These are phyloP conservation scores for Thraustochytrium sp. DNA, from an alignment of 352 stramenopile genomes.

Conservation along the genomic window DNA sequence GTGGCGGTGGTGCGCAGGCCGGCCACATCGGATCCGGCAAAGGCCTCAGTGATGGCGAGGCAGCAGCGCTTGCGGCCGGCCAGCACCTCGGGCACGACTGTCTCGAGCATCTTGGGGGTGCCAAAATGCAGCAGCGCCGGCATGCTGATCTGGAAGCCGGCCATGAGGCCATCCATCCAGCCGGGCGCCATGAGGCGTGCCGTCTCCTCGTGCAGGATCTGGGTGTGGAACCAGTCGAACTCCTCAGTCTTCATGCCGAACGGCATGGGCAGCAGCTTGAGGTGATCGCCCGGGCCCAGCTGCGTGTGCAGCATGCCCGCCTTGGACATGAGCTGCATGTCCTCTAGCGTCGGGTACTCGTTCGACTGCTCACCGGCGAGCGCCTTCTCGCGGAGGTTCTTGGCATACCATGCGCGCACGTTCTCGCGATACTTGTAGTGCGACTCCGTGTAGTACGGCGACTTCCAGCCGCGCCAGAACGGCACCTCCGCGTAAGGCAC, in stretches of 20 bases:
- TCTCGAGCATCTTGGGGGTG: constrained; percentile 15
- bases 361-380: constrained; percentile 71
- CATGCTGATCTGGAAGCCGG: constrained; percentile 19
- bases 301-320: constrained; percentile 66
- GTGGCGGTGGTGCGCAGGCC: constrained; percentile 15
- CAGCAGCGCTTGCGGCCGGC: constrained; percentile 3
- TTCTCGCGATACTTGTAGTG: constrained; percentile 59
- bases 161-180: constrained; percentile 29
- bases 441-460: constrained; percentile 42
- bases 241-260: constrained; percentile 55
- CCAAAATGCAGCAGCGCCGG: constrained; percentile 38
- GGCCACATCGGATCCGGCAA: constrained; percentile 41
- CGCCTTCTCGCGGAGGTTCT: constrained; percentile 72
- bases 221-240: constrained; percentile 52
- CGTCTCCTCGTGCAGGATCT: constrained; percentile 46
- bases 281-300: constrained; percentile 65
- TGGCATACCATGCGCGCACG: constrained; percentile 70
- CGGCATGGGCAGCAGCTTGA: constrained; percentile 49
- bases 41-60: constrained; percentile 43
- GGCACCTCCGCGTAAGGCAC: constrained; percentile 34
- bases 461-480: constrained; percentile 16
- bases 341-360: constrained; percentile 59
- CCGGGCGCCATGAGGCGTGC: not conserved
- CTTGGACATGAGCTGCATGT: constrained; percentile 63
- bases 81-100: constrained; percentile 14